Percentiles rank a stretch among this genome's conserved stretches.
Conservation (phyloP, 768 basidiomycete genomes). For the Boletus reticulatus region DNA sequence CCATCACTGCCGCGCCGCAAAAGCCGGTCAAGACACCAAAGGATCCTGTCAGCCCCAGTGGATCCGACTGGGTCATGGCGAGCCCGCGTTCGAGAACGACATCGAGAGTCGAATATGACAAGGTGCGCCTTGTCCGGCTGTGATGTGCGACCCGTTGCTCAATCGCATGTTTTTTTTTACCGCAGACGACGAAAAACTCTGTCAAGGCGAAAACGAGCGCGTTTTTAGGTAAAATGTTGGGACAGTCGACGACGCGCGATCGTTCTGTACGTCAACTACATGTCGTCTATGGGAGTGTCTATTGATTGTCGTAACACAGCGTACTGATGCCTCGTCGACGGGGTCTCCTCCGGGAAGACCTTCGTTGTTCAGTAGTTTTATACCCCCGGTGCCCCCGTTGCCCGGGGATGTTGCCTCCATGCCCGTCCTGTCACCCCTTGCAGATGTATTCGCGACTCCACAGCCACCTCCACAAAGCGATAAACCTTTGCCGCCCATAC, state of each 20-base stretch:
- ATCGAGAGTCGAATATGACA: conserved; percentile 43
- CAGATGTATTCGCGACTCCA: conserved; percentile 49
- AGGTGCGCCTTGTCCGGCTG: conserved; percentile 36
- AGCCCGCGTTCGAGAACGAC: conserved; percentile 44
- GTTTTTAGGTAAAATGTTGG: conserved; percentile 77
- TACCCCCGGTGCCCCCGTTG: conserved; percentile 45
- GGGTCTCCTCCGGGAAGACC: conserved; percentile 24
- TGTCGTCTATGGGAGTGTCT: conserved; percentile 6
- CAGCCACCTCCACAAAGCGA: conserved; percentile 35
- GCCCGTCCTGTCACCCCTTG: conserved; percentile 42
- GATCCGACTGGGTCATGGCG: conserved; percentile 48
- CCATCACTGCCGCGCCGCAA: conserved; percentile 32
- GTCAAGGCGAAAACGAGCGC: conserved; percentile 79
- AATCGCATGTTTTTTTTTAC: background rate
- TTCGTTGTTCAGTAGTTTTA: conserved; percentile 37
- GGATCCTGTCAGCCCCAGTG: conserved; percentile 33
- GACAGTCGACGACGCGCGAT: conserved; percentile 61
- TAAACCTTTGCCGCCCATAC: conserved; percentile 68
- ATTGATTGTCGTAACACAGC: conserved; percentile 37
- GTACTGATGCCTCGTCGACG: conserved; percentile 48
- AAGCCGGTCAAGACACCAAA: conserved; percentile 25
- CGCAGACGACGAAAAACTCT: conserved; percentile 48
- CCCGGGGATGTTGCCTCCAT: conserved; percentile 43
- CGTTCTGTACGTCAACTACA: conserved; percentile 52
- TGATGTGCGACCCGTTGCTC: background rate